Conservation (phyloP, 805 yeast genomes). For the Saturnispora mendoncae region DNA sequence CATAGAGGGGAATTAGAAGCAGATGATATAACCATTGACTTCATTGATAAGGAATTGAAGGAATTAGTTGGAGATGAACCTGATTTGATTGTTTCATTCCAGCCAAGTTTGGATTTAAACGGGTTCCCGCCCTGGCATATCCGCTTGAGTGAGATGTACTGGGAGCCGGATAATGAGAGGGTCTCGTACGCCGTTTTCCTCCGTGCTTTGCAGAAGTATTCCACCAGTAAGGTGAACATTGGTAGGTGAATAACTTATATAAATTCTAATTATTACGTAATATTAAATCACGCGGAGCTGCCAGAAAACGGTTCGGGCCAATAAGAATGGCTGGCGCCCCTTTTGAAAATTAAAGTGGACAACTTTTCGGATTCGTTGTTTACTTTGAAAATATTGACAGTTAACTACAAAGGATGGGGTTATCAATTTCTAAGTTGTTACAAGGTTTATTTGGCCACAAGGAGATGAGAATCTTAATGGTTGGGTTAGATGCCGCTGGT, state of each 20-base stretch:
- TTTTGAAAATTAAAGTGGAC: constrained; percentile 5
- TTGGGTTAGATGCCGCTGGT: constrained; percentile 98
- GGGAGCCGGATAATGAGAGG: constrained; percentile 78
- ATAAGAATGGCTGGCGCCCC: constrained; percentile 3
- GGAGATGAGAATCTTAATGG: constrained; percentile 98
- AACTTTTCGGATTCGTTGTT: constrained; percentile 2
- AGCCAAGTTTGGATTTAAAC: constrained; percentile 80
- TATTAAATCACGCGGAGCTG: not conserved
- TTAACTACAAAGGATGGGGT: constrained; percentile 85
- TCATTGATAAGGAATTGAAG: constrained; percentile 64
- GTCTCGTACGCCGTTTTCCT: constrained; percentile 79
- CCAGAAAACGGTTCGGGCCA: not conserved
- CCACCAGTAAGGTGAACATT: constrained; percentile 77
- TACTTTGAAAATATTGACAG: not conserved
- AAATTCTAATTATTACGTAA: not conserved
- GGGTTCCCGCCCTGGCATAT: constrained; percentile 99
- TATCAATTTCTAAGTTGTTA: constrained; percentile 87
- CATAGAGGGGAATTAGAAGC: constrained; percentile 48
- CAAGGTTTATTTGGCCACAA: constrained; percentile 94
- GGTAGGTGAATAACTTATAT: constrained; percentile 46
- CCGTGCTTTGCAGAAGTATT: constrained; percentile 64
- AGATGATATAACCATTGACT: constrained; percentile 61
- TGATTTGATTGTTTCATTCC: constrained; percentile 74
- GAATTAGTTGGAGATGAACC: constrained; percentile 88
- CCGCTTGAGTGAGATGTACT: constrained; percentile 79